Conservation (phyloP, 148 eudicot species). For the Vaccinium myrtillus region DNA sequence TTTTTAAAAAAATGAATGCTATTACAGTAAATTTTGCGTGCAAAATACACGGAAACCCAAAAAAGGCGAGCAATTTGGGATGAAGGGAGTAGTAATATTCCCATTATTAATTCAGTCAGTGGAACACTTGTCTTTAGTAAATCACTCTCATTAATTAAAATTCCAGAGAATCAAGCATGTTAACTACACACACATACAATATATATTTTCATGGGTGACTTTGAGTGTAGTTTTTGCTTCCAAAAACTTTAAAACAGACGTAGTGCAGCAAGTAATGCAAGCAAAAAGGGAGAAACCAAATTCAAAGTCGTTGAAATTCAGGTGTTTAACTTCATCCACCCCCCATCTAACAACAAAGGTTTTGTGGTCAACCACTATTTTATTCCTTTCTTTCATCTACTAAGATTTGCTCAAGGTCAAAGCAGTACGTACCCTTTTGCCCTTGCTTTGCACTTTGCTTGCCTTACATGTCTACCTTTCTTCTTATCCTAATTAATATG, state of each 20-base stretch:
- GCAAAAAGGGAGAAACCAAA: conserved; percentile 6
- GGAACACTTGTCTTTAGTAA: background rate
- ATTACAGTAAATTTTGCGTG: no score
- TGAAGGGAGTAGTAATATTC: background rate
- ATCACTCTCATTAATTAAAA: background rate
- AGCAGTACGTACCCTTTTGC: background rate
- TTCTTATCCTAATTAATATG: background rate
- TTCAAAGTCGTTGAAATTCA: conserved; percentile 25
- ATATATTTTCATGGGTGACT: background rate
- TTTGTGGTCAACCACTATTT: conserved; percentile 16
- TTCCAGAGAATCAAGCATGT: background rate
- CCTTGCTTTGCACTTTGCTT: background rate
- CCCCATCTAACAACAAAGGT: conserved; percentile 15
- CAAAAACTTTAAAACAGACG: background rate
- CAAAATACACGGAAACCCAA: no score
- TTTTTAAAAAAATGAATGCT: no score
- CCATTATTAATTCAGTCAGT: background rate
- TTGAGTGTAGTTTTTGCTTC: background rate
- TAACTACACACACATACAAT: background rate
- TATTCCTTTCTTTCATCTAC: background rate
- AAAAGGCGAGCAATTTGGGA: no score
- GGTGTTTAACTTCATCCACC: conserved; percentile 22
- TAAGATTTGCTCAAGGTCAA: conserved; percentile 9
- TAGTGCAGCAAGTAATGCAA: conserved; percentile 5
- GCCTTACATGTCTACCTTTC: conserved; percentile 4